phyloP scores from a whole-genome alignment of 305 asterid genomes.

The Solanum hybrid region DNA sequence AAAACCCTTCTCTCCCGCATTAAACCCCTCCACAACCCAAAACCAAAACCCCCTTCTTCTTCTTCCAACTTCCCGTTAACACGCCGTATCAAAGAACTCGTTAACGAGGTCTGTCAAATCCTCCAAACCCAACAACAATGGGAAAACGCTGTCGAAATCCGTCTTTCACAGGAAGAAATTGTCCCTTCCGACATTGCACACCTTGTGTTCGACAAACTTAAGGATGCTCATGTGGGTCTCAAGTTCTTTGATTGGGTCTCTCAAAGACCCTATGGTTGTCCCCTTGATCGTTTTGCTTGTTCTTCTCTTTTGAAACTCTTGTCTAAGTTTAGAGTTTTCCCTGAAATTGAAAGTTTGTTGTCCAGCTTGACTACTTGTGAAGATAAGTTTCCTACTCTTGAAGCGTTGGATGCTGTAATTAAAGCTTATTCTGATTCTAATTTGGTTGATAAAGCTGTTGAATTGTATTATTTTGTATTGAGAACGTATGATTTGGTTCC shows the following conservation, averaged over 20 bases:
- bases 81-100: conserved; percentile 36
- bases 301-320: conserved; percentile 79
- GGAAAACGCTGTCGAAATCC: conserved; percentile 51
- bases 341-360: conserved; percentile 49
- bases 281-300: conserved; percentile 61
- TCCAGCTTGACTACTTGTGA: conserved; percentile 40
- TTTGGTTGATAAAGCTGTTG: conserved; percentile 52
- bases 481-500: conserved; percentile 35
- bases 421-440: conserved; percentile 49
- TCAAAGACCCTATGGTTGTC: conserved; percentile 25
- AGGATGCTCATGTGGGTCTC: conserved; percentile 55
- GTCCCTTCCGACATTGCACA: conserved; percentile 71
- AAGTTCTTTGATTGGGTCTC: conserved; percentile 60
- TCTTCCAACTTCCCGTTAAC: conserved; percentile 18
- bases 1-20: conserved; percentile 54
- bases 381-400: conserved; percentile 56
- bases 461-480: conserved; percentile 40
- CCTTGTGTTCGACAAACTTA: conserved; percentile 83
- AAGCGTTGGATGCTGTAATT: conserved; percentile 51
- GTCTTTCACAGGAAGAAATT: conserved; percentile 43
- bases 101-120: conserved; percentile 48
- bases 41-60: conserved; percentile 21
- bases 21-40: conserved; percentile 46
- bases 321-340: conserved; percentile 46
- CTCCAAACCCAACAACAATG: conserved; percentile 47